These are phyloP conservation scores for Rhodotorula sphaerocarpa DNA, from an alignment of 768 basidiomycete genomes.

Conservation along the genomic window DNA sequence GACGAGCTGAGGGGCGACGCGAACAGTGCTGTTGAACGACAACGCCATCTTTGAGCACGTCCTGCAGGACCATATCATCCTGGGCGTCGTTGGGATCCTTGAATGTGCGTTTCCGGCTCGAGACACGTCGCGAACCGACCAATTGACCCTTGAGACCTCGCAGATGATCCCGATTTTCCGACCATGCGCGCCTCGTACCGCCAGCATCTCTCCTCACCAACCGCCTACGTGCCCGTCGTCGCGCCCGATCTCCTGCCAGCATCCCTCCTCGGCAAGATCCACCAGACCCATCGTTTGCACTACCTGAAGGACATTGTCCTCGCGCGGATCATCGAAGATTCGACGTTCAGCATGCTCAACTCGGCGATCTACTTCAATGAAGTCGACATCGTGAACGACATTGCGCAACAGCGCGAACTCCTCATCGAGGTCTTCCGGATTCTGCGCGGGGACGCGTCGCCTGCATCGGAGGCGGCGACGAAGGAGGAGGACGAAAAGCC, in stretches of 20 bases:
- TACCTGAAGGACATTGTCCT: constrained; percentile 98
- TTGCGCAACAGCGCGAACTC: constrained; percentile 68
- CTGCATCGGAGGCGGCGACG: constrained; percentile 38
- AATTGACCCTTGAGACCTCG: too few species aligned
- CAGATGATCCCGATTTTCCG: constrained; percentile 96
- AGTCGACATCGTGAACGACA: constrained; percentile 88
- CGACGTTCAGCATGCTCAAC: constrained; percentile 92
- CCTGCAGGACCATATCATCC: constrained; percentile 81
- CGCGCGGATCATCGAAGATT: constrained; percentile 86
- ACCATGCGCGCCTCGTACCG: constrained; percentile 95
- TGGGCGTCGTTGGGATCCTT: constrained; percentile 88
- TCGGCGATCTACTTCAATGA: constrained; percentile 98
- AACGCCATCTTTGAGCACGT: constrained; percentile 90
- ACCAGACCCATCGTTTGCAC: constrained; percentile 92
- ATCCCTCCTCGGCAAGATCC: constrained; percentile 73
- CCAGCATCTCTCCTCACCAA: constrained; percentile 71
- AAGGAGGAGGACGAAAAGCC: neutral
- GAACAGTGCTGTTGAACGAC: constrained; percentile 83
- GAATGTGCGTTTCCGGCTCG: constrained; percentile 95
- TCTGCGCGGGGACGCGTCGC: constrained; percentile 44
- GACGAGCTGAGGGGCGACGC: too few species aligned
- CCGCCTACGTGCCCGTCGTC: constrained; percentile 84
- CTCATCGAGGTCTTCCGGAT: constrained; percentile 67
- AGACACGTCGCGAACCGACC: too few species aligned
- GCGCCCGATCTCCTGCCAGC: constrained; percentile 44